Percentiles rank a stretch among this genome's conserved stretches.
Evolutionary conservation across 768 basidiomycete genomes (phyloP).

Genomic region (Lactifluus pinguis): DNA sequence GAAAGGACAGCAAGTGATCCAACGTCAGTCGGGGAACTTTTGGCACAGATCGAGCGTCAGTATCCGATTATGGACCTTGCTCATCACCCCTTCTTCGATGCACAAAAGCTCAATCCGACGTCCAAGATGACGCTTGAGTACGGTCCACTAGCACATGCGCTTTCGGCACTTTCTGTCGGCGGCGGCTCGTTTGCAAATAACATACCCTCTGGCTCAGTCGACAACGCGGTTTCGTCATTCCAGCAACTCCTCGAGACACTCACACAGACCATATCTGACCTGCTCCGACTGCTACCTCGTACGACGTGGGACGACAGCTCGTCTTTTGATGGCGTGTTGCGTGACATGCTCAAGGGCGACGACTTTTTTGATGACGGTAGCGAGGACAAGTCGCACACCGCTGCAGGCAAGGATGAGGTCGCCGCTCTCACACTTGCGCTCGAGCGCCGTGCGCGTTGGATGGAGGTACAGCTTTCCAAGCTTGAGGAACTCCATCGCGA

Average conservation of each 20-base stretch:
- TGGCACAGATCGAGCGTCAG: conserved; percentile 56
- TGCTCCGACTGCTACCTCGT: conserved; percentile 75
- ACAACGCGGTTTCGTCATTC: conserved; percentile 84
- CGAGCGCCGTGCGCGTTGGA: conserved; percentile 86
- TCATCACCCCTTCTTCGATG: conserved; percentile 69
- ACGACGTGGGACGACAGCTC: conserved; percentile 89
- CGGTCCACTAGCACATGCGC: conserved; percentile 74
- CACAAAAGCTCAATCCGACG: conserved; percentile 61
- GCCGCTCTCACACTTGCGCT: conserved; percentile 74
- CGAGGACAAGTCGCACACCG: conserved; percentile 47
- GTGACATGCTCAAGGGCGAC: conserved; percentile 84
- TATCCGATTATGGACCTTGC: conserved; percentile 57
- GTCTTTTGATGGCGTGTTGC: conserved; percentile 76
- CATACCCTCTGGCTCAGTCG: conserved; percentile 82
- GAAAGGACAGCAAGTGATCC: conserved; percentile 40
- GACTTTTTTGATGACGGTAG: conserved; percentile 72
- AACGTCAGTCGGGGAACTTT: conserved; percentile 50
- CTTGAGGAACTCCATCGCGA: conserved; percentile 84
- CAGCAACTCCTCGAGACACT: conserved; percentile 82
- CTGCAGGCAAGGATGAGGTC: conserved; percentile 69
- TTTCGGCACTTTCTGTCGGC: conserved; percentile 79
- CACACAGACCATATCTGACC: conserved; percentile 83
- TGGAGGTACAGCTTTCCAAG: conserved; percentile 86
- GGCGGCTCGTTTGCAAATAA: conserved; percentile 78
- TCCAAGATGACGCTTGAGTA: conserved; percentile 77